These are phyloP conservation scores for Anacardium occidentale DNA, from an alignment of 345 rosid genomes.

Conservation along the genomic window DNA sequence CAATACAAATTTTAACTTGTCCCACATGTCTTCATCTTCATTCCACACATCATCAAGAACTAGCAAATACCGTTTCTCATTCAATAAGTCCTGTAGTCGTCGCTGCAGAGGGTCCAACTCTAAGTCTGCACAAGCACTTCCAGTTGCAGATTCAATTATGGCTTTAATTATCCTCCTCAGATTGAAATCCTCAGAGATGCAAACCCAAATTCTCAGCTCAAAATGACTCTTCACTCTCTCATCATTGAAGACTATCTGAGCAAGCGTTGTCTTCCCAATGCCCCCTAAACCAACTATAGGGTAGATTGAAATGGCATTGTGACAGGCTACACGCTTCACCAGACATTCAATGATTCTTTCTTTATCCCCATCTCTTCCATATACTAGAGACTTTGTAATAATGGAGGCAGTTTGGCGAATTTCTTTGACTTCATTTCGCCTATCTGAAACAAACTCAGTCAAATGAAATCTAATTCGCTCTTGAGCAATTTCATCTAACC, in stretches of 20 bases:
- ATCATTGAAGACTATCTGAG: constrained; percentile 1
- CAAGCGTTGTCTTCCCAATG: constrained; percentile 11
- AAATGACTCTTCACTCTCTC: neutral
- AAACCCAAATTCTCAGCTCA: constrained; percentile 4
- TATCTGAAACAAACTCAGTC: neutral
- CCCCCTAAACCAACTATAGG: constrained; percentile 7
- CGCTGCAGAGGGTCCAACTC: constrained; percentile 10
- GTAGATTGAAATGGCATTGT: neutral
- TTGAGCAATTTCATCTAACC: constrained; percentile 14
- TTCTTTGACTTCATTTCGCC: neutral
- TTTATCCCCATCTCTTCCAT: constrained; percentile 7
- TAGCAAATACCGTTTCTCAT: neutral
- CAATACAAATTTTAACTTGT: neutral
- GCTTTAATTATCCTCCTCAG: neutral
- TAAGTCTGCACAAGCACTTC: neutral
- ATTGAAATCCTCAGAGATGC: neutral
- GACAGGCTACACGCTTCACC: neutral
- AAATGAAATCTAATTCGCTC: constrained; percentile 14
- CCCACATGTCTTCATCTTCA: constrained; percentile 3
- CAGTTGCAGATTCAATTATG: neutral
- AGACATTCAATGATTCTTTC: neutral
- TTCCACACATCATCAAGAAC: neutral
- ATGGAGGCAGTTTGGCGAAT: constrained; percentile 17
- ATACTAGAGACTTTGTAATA: constrained; percentile 10
- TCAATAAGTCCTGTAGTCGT: neutral